phyloP scores from a whole-genome alignment of 305 asterid species.

The Solanum hybrid region DNA sequence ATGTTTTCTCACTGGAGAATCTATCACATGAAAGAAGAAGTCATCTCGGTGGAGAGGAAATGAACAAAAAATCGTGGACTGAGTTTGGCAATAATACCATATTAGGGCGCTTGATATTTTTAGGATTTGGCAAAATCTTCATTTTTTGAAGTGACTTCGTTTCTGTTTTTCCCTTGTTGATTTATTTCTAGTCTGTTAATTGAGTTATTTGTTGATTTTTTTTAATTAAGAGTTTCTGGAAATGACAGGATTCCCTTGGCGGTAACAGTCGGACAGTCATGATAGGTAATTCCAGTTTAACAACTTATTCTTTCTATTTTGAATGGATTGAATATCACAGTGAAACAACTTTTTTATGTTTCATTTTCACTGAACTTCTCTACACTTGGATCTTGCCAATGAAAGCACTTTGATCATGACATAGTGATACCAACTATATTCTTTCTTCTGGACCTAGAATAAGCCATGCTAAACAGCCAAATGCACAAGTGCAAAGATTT shows the following conservation, averaged over 20 bases:
- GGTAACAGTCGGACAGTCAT: constrained; percentile 98
- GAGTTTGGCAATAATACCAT: background rate
- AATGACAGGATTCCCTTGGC: constrained; percentile 95
- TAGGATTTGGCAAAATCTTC: background rate
- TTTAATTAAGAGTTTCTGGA: background rate
- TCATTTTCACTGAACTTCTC: background rate
- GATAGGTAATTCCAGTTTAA: constrained; percentile 55
- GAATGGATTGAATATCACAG: background rate
- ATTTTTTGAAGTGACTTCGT: background rate
- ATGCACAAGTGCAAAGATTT: background rate
- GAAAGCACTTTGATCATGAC: background rate
- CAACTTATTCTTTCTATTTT: background rate
- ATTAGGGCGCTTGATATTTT: background rate
- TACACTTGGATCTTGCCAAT: background rate
- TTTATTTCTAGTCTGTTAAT: background rate
- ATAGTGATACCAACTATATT: background rate
- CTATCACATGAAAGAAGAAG: background rate
- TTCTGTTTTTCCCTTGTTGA: constrained; percentile 1
- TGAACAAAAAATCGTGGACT: background rate
- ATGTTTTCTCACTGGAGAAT: background rate
- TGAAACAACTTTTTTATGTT: background rate
- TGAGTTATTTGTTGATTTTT: background rate
- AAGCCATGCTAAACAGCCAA: background rate
- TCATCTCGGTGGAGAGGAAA: background rate
- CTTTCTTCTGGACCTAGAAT: background rate